A percentile compares a stretch with the other conserved stretches of the same genome.
phyloP scores from a whole-genome alignment of 2,329 filamentous ascomycete species.

The Chaetothyriales sp. region DNA sequence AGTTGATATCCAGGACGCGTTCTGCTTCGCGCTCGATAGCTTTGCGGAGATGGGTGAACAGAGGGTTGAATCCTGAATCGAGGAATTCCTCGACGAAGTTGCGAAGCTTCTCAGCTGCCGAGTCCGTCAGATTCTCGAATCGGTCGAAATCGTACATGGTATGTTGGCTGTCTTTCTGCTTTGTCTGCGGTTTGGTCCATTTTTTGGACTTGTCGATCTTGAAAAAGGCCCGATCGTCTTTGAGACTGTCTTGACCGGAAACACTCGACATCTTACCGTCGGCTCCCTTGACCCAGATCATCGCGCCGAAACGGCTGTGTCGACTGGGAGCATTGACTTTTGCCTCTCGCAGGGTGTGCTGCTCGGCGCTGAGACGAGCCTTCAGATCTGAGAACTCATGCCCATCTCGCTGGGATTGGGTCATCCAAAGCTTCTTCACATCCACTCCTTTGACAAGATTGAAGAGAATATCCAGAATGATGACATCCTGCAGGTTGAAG shows the following conservation, averaged over 20 bases:
- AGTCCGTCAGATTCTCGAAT: conserved; percentile 51
- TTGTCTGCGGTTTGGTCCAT: conserved; percentile 63
- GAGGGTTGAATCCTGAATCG: conserved; percentile 86
- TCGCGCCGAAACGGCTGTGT: conserved; percentile 89
- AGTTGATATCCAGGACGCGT: conserved; percentile 61
- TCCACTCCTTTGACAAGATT: conserved; percentile 85
- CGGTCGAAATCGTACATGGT: conserved; percentile 58
- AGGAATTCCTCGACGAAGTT: conserved; percentile 84
- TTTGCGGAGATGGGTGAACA: conserved; percentile 71
- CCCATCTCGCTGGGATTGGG: conserved; percentile 53
- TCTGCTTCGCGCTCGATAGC: conserved; percentile 81
- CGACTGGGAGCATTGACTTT: conserved; percentile 66
- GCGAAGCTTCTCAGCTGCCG: conserved; percentile 62
- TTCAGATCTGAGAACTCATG: conserved; percentile 60
- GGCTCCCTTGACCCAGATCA: conserved; percentile 88
- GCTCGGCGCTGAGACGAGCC: conserved; percentile 63
- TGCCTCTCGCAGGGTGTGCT: conserved; percentile 62
- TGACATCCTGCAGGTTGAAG: conserved; percentile 73
- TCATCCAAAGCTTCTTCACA: conserved; percentile 69
- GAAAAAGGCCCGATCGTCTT: conserved; percentile 55
- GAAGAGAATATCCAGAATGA: conserved; percentile 84
- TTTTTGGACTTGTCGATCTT: conserved; percentile 88
- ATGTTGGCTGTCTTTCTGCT: conserved; percentile 46
- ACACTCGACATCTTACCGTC: conserved; percentile 73
- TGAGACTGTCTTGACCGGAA: conserved; percentile 73